Evolutionary conservation across 306 rosid genomes (phyloP), one percentile per base, ranked within the genome.

Genomic region (Fragaria iinumae): DNA sequence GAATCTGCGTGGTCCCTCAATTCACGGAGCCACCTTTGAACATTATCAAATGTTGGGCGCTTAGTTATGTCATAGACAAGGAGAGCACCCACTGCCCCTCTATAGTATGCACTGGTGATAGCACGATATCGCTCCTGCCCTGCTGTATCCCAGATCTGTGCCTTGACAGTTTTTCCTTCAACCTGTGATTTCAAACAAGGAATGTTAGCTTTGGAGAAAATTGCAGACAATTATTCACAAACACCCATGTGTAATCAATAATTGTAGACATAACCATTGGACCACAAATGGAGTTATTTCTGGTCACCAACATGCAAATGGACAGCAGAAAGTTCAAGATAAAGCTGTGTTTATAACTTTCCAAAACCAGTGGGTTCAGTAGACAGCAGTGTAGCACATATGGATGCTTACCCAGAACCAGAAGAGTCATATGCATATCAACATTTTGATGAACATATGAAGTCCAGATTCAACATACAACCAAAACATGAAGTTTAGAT

Each of bases 101-200:
- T 95, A 57, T 95, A 95, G 79, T 95, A 95, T 62, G 99, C 97
- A 84, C 99, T 90, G 65, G 97, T 95, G 64, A 95, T 92, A 23
- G 99, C 99, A 7, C 99, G 97, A 83, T 95, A 95, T 68, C 99
- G 91, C 88, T 95, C 99, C 88, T 95, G 99, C 67, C 97, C 99
- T 21, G 99, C 99, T 20, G 98, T 95, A 73, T 95, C 98, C 98
- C 98, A 95, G 77, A 95, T 95, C 82, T 95, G 98, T 69, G 98
- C 97, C 86, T 95, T 95, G 18, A 95, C 97, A 16, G 98, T 92
- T 83, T 95, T 95, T 78, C 98, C 98, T 69, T 95, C 97, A 36
- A 92, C 98, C 98, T 95, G 88, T 69, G 67, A 59, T 45, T 79
- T 39, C 49, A 50, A 53, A 47, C 18, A 74, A 25, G 18, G 48